Evolutionary conservation across 2,329 filamentous ascomycete species (phyloP), one percentile per base, ranked within the genome.

Genomic region (Curvularia hawaiiensis): DNA sequence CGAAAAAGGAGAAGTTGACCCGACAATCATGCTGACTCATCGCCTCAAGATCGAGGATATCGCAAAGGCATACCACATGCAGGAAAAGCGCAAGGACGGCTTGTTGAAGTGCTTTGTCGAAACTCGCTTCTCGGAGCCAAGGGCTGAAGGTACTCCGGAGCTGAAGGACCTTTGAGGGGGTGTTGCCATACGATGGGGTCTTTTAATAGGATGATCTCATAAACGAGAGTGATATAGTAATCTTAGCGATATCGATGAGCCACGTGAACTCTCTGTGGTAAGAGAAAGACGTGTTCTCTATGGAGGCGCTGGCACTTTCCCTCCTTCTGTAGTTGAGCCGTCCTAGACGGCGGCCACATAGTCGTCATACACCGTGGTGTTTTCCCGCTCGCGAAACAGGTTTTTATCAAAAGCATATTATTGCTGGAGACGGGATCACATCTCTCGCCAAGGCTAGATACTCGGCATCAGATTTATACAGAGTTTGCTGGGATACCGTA

Each of bases 41-140:
- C 87, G 91, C 10, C 84, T 91, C 11, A 65, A 74, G 14, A 68
- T 82, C 16, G 79, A 80, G 38, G 79, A 82, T 50, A 63, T 83
- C 14, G 80, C 76, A 59, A 80, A 80, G 70, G 79, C 82, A 9
- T 83, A 83, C 69, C 76, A 79, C 50, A 82, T 83, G 28, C 81
- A 95, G 4, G 89, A 93, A 58, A 89, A 93, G 64, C 82, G 79
- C 67, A 82, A 90, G 59, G 88, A 91, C 65, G 79, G 80, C 4
- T 90, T 96, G 82, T 91, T 95, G 76, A 96, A 96, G 82, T 84
- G 94, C 1, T 95, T 83, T 70, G 82, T 87, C 10, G 74, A 85
- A 78, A 88, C 85, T 1, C 24, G 28, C 11, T 49, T 49, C 46
- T 49, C 46, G 22, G 82, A 77, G 64, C 81, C 84, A 30, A 77